Evolutionary conservation across 257 asterid genomes (phyloP).

Genomic region (Solanum gandarillasii): DNA sequence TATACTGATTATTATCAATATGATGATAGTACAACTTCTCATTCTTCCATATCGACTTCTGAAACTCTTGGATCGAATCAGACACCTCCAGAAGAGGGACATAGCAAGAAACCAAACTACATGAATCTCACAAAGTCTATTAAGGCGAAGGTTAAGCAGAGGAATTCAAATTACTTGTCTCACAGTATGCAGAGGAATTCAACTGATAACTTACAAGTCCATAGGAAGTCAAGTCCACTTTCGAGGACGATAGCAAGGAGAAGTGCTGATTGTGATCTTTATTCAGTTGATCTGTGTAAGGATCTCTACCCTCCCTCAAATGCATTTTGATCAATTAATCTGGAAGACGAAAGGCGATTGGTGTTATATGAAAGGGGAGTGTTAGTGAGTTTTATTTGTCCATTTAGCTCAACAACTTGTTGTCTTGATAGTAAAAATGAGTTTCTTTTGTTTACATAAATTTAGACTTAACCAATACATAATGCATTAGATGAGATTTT

Average conservation of each 20-base stretch:
- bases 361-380: not conserved
- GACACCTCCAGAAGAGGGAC: slow-evolving; percentile 10
- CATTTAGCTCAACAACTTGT: slow-evolving; percentile 25
- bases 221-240: slow-evolving; percentile 51
- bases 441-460: not conserved
- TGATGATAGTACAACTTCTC: slow-evolving; percentile 67
- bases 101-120: slow-evolving; percentile 36
- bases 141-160: slow-evolving; percentile 32
- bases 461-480: not conserved
- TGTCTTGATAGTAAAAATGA: slow-evolving; percentile 8
- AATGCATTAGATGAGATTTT: not conserved
- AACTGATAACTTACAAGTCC: slow-evolving; percentile 28
- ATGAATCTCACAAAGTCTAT: slow-evolving; percentile 50
- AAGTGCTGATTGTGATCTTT: slow-evolving; percentile 49
- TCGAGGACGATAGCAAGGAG: slow-evolving; percentile 47
- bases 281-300: slow-evolving; percentile 20
- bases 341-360: not conserved
- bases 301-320: slow-evolving; percentile 38
- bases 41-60: slow-evolving; percentile 56
- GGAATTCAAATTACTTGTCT: slow-evolving; percentile 6
- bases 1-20: slow-evolving; percentile 27
- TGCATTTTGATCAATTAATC: not conserved
- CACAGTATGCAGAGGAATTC: slow-evolving; percentile 41
- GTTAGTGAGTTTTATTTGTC: not conserved
- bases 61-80: slow-evolving; percentile 43